Percentiles rank a stretch among this genome's conserved stretches.
Evolutionary conservation across 2,329 filamentous ascomycete genomes (phyloP).

Genomic region (Berkeleyomyces rouxiae): DNA sequence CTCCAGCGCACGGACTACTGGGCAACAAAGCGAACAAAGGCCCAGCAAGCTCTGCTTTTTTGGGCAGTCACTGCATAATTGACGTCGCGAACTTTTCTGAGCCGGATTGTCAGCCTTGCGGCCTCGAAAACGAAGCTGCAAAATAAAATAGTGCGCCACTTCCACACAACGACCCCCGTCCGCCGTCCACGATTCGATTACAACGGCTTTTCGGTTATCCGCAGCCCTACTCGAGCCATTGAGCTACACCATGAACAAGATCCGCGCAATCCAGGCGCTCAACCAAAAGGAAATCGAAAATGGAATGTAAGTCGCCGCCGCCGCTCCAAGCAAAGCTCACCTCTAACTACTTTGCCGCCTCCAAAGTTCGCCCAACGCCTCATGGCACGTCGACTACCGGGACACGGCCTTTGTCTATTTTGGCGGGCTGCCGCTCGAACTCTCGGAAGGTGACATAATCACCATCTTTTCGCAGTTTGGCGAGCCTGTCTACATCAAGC

Average conservation of each 20-base stretch:
- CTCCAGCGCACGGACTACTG: not conserved
- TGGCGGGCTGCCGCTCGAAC: conserved; percentile 77
- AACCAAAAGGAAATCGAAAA: conserved; percentile 91
- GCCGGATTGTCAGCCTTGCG: not conserved
- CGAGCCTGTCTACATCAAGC: conserved; percentile 82
- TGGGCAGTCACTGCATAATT: not conserved
- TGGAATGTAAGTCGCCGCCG: conserved; percentile 43
- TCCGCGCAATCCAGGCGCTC: conserved; percentile 78
- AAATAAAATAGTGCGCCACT: not conserved
- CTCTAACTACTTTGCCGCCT: conserved; percentile 16
- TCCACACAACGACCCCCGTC: not conserved
- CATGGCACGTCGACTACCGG: conserved; percentile 94
- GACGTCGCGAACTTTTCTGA: not conserved
- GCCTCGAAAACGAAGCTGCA: not conserved
- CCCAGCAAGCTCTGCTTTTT: not conserved
- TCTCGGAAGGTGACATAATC: conserved; percentile 89
- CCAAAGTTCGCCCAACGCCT: conserved; percentile 59
- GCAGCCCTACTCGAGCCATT: not conserved
- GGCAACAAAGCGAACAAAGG: not conserved
- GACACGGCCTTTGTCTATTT: conserved; percentile 96
- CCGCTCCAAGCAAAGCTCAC: conserved; percentile 4
- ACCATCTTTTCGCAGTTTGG: conserved; percentile 96
- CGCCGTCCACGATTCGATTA: not conserved
- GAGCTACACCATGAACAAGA: conserved; percentile 61
- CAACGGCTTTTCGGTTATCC: not conserved